Evolutionary conservation across 139 green algal genomes (phyloP).

Genomic region (Coccomyxa sp.): DNA sequence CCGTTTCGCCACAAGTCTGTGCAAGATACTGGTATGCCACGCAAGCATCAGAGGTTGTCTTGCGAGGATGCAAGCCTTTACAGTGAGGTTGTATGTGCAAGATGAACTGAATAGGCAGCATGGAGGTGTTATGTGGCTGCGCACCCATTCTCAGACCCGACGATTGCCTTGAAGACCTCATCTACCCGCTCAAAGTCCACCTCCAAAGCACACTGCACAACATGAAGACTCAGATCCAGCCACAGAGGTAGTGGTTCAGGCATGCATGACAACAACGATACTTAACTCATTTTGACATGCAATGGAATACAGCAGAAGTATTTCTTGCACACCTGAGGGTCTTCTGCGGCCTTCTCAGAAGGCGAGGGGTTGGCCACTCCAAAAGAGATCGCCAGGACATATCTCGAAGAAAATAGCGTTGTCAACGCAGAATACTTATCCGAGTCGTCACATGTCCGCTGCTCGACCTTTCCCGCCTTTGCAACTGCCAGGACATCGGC

Average conservation of each 20-base stretch:
- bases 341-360: not conserved
- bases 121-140: not conserved
- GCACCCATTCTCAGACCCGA: not conserved
- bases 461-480: no score
- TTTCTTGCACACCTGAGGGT: not conserved
- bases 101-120: not conserved
- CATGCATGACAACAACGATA: not conserved
- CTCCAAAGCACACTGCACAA: not conserved
- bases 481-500: no score
- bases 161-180: not conserved
- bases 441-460: no score
- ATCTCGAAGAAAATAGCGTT: no score
- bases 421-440: no score
- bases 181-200: not conserved
- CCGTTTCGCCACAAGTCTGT: not conserved
- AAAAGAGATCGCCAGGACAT: no score
- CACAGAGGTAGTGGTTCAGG: no score
- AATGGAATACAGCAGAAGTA: not conserved
- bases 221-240: no score
- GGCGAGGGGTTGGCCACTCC: not conserved
- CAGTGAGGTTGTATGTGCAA: not conserved
- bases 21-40: not conserved
- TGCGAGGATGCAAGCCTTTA: not conserved
- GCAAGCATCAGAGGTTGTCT: not conserved
- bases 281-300: not conserved